Evolutionary conservation across 2,329 filamentous ascomycete species (phyloP).

Genomic region (Metarhizium robertsii): DNA sequence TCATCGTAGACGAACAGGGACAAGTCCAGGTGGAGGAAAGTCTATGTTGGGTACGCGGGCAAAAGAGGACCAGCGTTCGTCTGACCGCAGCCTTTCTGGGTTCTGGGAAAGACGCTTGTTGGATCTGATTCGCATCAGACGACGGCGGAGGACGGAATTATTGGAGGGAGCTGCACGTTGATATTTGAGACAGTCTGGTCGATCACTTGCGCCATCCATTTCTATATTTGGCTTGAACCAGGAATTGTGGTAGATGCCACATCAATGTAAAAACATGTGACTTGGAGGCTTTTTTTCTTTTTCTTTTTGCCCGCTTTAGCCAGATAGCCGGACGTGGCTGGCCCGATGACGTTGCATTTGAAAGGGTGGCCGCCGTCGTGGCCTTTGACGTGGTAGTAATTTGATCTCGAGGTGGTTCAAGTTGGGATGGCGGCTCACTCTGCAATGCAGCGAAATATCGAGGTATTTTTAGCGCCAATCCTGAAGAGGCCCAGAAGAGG

Average conservation of each 20-base stretch:
- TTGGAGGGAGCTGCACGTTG: not conserved
- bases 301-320: not conserved
- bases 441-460: too few relatives aligned
- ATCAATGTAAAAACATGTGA: not conserved
- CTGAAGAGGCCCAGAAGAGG: too few relatives aligned
- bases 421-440: not conserved
- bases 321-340: not conserved
- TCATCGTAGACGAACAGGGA: not conserved
- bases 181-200: too few relatives aligned
- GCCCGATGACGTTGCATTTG: not conserved
- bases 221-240: not conserved
- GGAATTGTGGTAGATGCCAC: not conserved
- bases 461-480: too few relatives aligned
- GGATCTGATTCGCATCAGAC: not conserved
- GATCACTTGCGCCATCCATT: too few relatives aligned
- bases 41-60: not conserved
- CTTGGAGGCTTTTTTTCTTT: not conserved
- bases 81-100: not conserved
- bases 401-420: not conserved
- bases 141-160: not conserved
- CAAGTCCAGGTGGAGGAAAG: not conserved
- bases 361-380: not conserved
- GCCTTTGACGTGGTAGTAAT: not conserved
- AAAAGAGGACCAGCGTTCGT: not conserved
- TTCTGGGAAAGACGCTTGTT: not conserved